Base-by-base conservation (phyloP, 2,329 filamentous ascomycete genomes). In the Aspergillus sp. region DNA sequence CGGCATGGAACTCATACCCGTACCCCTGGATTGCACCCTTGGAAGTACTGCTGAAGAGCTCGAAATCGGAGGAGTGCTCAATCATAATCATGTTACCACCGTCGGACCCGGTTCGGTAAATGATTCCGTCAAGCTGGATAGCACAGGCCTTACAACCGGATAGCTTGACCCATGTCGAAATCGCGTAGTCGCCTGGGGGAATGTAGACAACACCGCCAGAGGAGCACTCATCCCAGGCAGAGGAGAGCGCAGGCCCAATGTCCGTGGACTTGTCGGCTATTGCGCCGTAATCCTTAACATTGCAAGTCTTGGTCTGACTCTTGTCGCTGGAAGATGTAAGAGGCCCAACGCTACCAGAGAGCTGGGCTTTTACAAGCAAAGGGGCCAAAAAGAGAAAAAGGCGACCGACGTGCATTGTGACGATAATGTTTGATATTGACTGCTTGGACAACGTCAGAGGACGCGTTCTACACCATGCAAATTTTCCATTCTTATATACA, bases 21-120 rank as follows among this genome's bases (percentile, higher is more conserved):
- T 77, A 75, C 23, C 81, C 81, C 66, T 84, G 82, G 27, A 84
- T 72, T 19, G 81, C 81, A 55, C 82, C 82, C 57, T 76, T 73
- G 14, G 79, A 80, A 4, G 76, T 83, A 43, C 76, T 79, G 43
- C 79, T 82, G 68, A 82, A 83, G 56, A 84, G 61, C 64, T 84
- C 82, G 52, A 84, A 82, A 63, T 84, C 80, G 53, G 70, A 74
- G 8, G 75, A 73, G 59, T 81, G 77, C 60, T 80, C 73, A 53
- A 84, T 75, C 59, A 78, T 75, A 61, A 84, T 77, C 82, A 84
- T 84, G 60, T 84, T 83, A 2, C 81, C 81, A 6, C 68, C 77
- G 6, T 66, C 77, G 6, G 75, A 79, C 6, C 81, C 79, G n/a
- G 76, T 80, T 1, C 82, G 77, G 64, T 80, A 80, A 58, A 85